Evolutionary conservation across 352 stramenopile genomes (phyloP), one percentile per base, ranked within the genome.

Genomic region (Saprolegnia diclina): DNA sequence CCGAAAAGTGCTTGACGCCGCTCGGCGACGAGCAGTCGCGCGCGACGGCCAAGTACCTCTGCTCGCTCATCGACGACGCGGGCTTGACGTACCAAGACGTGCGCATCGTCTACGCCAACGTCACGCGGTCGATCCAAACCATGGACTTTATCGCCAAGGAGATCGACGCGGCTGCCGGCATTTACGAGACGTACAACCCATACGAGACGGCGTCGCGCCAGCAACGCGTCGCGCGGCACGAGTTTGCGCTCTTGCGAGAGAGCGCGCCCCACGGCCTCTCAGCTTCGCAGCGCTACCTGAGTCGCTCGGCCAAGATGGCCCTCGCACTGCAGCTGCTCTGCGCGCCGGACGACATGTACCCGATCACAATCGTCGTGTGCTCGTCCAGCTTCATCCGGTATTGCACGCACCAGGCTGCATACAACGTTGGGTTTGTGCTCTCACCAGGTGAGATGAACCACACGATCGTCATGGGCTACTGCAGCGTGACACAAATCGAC

Each of bases 71-170:
- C 6, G 37, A 76, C 74, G 48, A 48, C 26, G 24, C 65, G 11
- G 57, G 57, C 32, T 19, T 61, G 3, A 61, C 61, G 38, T 61
- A 75, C 38, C 24, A 73, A 67, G 59, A 86, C 72, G 81, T 92
- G 18, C 79, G 70, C 48, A 66, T 94, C 11, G 70, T 92, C 40
- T 92, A 91, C 67, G 81, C 83, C 50, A 80, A 81, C 5, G 73
- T 92, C 29, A 75, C 76, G 46, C 82, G 85, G 32, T 86, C 81
- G 0, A 77, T 89, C 14, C 82, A 94, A 73, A 94, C 85, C 4
- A 83, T 83, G 0, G 71, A 81, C 0, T 65, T 79, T 53, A 76
- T 93, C 56, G 74, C 75, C 21, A 78, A 73, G n/a, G 70, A 74
- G 22, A 88, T 94, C 19, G 57, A 66, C 42, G 50, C 48, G 57